phyloP scores from a whole-genome alignment of 306 rosid genomes.

The Acmispon strigosus region DNA sequence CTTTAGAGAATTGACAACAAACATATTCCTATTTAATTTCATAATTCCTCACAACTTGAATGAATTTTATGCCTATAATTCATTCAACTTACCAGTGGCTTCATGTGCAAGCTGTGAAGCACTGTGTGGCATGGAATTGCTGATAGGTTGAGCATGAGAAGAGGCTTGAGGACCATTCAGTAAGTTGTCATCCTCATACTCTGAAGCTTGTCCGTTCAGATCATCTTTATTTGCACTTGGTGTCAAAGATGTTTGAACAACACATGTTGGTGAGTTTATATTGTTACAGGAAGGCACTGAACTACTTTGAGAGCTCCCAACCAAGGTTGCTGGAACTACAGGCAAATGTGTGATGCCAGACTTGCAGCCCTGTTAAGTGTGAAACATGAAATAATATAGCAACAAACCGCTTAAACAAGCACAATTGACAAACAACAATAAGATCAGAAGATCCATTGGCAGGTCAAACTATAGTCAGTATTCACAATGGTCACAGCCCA shows the following conservation, averaged over 20 bases:
- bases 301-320: constrained; percentile 37
- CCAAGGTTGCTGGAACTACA: constrained; percentile 36
- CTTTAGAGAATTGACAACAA: not conserved
- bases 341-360: constrained; percentile 39
- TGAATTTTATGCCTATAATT: not conserved
- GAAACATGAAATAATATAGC: constrained; percentile 18
- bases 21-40: not conserved
- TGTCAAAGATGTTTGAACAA: constrained; percentile 37
- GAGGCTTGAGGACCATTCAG: constrained; percentile 25
- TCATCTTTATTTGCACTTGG: constrained; percentile 32
- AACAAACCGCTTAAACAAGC: constrained; percentile 1
- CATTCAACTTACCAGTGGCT: constrained; percentile 33
- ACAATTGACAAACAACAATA: not conserved
- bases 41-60: not conserved
- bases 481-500: not conserved
- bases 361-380: constrained; percentile 50
- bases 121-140: constrained; percentile 24
- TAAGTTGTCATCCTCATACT: constrained; percentile 43
- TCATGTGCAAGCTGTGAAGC: constrained; percentile 29
- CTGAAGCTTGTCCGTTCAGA: constrained; percentile 31
- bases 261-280: constrained; percentile 26
- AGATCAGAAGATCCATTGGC: not conserved
- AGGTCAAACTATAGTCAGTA: not conserved
- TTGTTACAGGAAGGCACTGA: constrained; percentile 33
- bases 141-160: constrained; percentile 22